Base-by-base conservation (phyloP, 208 protist species). In the Angomonas deanei region DNA sequence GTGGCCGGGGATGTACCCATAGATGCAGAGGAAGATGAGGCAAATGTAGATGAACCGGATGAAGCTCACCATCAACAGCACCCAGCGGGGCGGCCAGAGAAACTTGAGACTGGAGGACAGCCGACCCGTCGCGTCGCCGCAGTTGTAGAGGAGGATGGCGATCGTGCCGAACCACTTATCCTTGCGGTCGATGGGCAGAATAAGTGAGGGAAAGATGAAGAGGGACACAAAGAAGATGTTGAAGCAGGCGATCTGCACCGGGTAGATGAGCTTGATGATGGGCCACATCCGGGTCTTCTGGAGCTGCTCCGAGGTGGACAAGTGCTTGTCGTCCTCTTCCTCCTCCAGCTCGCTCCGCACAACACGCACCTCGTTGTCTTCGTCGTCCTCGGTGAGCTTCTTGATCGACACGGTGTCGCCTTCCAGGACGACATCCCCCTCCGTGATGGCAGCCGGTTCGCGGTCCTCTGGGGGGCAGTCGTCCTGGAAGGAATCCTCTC, bases 61-160 rank as follows among this genome's bases (percentile, higher is more conserved):
- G 21, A 63, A 26, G 0, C 74, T 39, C 27, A 75, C 39, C 46
- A 82, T 72, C 21, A 90, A 46, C 31, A 89, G 52, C 57, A 79
- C 70, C 54, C 67, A 70, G 33, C 70, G 72, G 3, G 81, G 65
- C 1, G 71, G 61, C 85, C 79, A 88, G 17, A 93, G 59, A 19
- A 68, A 61, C 46, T 72, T 56, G 49, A 92, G 66, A 6, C 56
- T 67, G 13, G 85, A 84, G 26, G 50, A 70, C 46, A 83, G 72
- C 19, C 85, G 80, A n/a, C 88, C 88, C 3, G 62, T 64, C 11
- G 77, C 84, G 49, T 94, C 85, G 59, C 80, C 78, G 61, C 66
- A 82, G 82, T 95, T 95, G 80, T 90, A 93, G 36, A 81, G 21
- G 13, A 93, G 72, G 72, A 93, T 84, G 2, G 84, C 77, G 32